phyloP scores from a whole-genome alignment of 129 eudicot species.

The Artemisia argyi region DNA sequence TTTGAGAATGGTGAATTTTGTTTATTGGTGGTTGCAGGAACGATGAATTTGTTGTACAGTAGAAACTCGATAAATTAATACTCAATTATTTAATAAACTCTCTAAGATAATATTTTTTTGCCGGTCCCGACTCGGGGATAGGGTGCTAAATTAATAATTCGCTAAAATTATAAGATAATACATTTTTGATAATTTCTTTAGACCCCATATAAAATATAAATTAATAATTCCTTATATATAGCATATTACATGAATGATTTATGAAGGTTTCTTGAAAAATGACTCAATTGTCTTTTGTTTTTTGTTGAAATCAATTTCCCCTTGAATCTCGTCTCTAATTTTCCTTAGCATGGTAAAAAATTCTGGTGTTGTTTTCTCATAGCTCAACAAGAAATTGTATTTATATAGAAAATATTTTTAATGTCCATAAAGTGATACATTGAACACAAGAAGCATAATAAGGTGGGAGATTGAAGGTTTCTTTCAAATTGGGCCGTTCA shows the following conservation, averaged over 20 bases:
- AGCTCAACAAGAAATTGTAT: constrained; percentile 23
- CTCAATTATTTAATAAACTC: constrained; percentile 42
- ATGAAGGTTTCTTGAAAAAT: constrained; percentile 29
- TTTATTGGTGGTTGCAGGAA: no score
- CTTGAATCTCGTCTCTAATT: constrained; percentile 43
- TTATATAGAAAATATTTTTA: no score
- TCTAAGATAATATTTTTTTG: constrained; percentile 37
- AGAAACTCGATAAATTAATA: constrained; percentile 41
- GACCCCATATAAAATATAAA: constrained; percentile 33
- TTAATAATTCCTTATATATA: constrained; percentile 30
- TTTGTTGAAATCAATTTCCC: constrained; percentile 31
- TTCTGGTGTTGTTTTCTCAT: constrained; percentile 19
- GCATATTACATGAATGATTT: constrained; percentile 30
- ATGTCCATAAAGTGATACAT: no score
- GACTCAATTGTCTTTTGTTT: no score
- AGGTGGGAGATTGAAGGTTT: no score
- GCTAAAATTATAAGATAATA: constrained; percentile 41
- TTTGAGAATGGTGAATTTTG: no score
- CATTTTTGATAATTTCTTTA: constrained; percentile 38
- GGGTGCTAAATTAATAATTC: constrained; percentile 40
- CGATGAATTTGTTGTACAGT: no score
- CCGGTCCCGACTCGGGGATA: constrained; percentile 37
- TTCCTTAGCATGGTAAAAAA: constrained; percentile 22
- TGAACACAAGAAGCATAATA: no score
- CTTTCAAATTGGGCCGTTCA: no score